Base-by-base conservation (phyloP, 768 basidiomycete genomes). In the Roridomyces roridus region DNA sequence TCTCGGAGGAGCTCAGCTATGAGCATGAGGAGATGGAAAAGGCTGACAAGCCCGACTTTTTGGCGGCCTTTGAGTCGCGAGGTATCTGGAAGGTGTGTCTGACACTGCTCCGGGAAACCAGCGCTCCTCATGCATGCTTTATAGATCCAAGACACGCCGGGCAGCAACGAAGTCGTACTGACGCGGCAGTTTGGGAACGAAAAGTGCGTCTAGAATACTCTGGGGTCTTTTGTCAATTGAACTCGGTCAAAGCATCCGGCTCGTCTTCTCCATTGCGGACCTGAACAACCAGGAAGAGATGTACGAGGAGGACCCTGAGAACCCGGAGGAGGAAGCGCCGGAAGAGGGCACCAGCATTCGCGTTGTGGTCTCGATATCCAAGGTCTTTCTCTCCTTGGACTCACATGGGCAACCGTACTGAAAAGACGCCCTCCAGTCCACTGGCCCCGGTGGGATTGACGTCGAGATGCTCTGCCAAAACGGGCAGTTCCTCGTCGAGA, bases 151-250 rank as follows among this genome's bases (percentile, higher is more conserved):
- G 91, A 96, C 70, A 71, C 71, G 12, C 62, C 75, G 6, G 91
- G 89, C 34, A 82, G 85, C 51, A 95, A 96, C 71, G 95, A 97
- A 72, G 85, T 98, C 35, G 74, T 81, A 23, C 74, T 98, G 39
- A 77, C 77, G n/a, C 86, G 95, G 63, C 87, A 85, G 64, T 96
- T 94, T 72, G 95, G 93, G 59, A 93, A 92, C 65, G 96, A 98
- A 75, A 83, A 74, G 94, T 96, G 64, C 53, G 89, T 83, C 12
- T 60, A 34, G 39, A n/a, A n/a, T n/a, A n/a, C n/a, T n/a, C n/a
- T n/a, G n/a, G n/a, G n/a, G n/a, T n/a, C n/a, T n/a, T n/a, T n/a
- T n/a, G n/a, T n/a, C n/a, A n/a, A n/a, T n/a, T n/a, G n/a, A n/a
- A n/a, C n/a, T n/a, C n/a, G n/a, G n/a, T 9, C 28, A 21, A 66